phyloP scores from a whole-genome alignment of 1,284 basidiomycete species.

The Tranzscheliella williamsii region DNA sequence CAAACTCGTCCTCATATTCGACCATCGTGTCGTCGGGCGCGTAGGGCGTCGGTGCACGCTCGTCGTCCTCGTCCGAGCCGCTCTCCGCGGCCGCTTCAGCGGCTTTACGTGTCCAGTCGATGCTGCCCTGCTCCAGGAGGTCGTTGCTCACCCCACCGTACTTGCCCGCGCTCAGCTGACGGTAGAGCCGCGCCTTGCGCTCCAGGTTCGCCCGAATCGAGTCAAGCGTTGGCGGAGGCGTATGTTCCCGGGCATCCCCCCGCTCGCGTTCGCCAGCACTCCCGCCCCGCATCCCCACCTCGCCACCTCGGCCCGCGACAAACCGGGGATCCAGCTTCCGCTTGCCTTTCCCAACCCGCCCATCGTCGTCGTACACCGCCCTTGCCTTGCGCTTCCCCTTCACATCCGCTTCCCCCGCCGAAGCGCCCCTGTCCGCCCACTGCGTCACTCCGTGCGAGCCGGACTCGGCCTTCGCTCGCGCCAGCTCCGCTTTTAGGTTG shows the following conservation, averaged over 20 bases:
- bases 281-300: too few relatives aligned
- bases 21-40: slow-evolving; percentile 72
- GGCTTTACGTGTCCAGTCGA: slow-evolving; percentile 71
- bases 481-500: slow-evolving; percentile 38
- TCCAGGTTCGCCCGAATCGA: slow-evolving; percentile 70
- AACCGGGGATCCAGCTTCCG: background rate
- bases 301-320: background rate
- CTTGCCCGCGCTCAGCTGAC: slow-evolving; percentile 77
- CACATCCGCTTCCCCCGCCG: too few relatives aligned
- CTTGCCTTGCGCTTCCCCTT: background rate
- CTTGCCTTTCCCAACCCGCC: background rate
- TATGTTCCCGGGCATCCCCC: too few relatives aligned
- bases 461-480: slow-evolving; percentile 17
- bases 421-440: too few relatives aligned
- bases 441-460: too few relatives aligned
- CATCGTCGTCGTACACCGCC: background rate
- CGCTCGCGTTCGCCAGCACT: too few relatives aligned
- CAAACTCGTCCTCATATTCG: slow-evolving; percentile 84
- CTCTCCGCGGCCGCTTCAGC: slow-evolving; percentile 53
- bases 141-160: slow-evolving; percentile 70
- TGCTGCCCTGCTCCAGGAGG: slow-evolving; percentile 71
- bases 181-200: slow-evolving; percentile 80
- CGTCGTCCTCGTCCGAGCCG: too few relatives aligned
- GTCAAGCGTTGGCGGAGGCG: slow-evolving; percentile 68
- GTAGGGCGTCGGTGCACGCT: slow-evolving; percentile 1